Percentiles rank a stretch among this genome's conserved stretches.
phyloP scores from a whole-genome alignment of 495 filamentous ascomycete genomes.

The Eremomyces bilateralis region DNA sequence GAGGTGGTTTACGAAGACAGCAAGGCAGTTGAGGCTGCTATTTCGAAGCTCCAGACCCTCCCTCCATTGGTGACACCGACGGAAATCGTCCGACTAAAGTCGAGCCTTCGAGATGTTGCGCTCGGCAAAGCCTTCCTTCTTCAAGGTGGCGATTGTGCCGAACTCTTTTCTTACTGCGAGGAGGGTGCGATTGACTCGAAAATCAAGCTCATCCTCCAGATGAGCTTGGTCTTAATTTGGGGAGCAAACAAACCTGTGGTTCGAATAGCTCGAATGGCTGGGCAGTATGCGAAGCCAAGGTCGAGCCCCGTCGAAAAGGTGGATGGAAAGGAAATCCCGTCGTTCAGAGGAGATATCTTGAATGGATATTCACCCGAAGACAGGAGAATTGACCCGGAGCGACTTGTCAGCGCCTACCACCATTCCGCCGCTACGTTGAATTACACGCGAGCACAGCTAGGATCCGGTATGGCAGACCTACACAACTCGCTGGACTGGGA shows the following conservation, averaged over 20 bases:
- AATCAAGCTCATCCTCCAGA: conserved; percentile 88
- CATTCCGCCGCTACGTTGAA: conserved; percentile 88
- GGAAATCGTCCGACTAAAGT: conserved; percentile 62
- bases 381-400: conserved; percentile 53
- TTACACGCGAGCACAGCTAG: conserved; percentile 62
- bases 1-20: conserved; percentile 58
- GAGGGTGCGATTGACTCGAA: conserved; percentile 74
- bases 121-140: conserved; percentile 83
- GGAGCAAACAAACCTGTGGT: conserved; percentile 81
- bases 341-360: conserved; percentile 85
- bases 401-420: conserved; percentile 83
- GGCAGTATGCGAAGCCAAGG: conserved; percentile 89
- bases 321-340: conserved; percentile 60
- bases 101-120: conserved; percentile 61
- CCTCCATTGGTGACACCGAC: conserved; percentile 78
- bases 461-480: conserved; percentile 80
- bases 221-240: conserved; percentile 84
- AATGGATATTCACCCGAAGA: conserved; percentile 63
- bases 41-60: conserved; percentile 49
- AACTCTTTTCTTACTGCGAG: conserved; percentile 92
- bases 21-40: conserved; percentile 35
- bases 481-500: conserved; percentile 89
- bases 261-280: conserved; percentile 85
- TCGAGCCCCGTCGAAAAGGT: conserved; percentile 71
- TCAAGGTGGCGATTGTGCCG: conserved; percentile 92